Evolutionary conservation across 805 yeast species (phyloP).

Genomic region (Metschnikowia gruessii): DNA sequence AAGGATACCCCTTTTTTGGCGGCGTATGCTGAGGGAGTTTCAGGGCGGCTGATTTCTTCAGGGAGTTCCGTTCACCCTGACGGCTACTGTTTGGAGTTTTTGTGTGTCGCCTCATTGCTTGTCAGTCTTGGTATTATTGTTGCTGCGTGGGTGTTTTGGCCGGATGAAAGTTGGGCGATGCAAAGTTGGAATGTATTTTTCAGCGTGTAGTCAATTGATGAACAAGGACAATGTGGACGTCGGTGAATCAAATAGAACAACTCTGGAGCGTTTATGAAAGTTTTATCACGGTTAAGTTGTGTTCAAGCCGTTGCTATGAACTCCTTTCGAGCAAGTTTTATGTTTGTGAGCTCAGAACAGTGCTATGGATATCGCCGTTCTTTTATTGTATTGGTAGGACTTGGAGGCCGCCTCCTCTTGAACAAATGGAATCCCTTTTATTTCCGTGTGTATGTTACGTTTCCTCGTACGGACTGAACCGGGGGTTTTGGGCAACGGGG

Average conservation of each 20-base stretch:
- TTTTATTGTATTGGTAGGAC: background rate
- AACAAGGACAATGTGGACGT: no score
- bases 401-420: background rate
- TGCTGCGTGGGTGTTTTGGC: background rate
- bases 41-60: background rate
- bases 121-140: background rate
- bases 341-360: background rate
- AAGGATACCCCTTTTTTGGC: conserved; percentile 4
- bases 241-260: no score
- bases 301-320: no score
- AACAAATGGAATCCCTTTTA: background rate
- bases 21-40: conserved; percentile 1
- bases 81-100: background rate
- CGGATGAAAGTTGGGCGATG: no score
- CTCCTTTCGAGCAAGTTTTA: no score
- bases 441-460: no score
- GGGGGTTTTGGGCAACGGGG: no score
- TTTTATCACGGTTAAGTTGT: no score
- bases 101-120: background rate
- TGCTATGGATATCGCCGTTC: no score
- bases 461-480: no score
- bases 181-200: background rate
- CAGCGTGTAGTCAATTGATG: background rate
- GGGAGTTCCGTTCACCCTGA: background rate
- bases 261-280: no score